Percentiles rank a stretch among this genome's conserved stretches.
phyloP scores from a whole-genome alignment of 345 rosid species.

The Zanthoxylum bungeanum region DNA sequence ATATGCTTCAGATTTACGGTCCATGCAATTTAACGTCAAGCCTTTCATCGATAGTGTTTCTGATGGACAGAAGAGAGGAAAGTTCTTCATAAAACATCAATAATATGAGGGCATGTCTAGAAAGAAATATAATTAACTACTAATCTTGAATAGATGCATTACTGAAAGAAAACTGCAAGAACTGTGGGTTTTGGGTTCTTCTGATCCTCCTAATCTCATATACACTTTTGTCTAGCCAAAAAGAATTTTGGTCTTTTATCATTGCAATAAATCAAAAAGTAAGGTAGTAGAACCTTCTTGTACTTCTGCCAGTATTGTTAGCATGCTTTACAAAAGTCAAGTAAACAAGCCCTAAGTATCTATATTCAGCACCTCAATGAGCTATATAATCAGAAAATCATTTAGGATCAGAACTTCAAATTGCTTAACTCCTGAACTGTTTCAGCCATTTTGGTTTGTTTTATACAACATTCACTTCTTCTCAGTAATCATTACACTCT shows the following conservation, averaged over 20 bases:
- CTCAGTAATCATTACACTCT: not conserved
- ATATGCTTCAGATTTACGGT: conserved; percentile 95
- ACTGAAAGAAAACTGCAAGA: not conserved
- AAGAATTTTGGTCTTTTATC: not conserved
- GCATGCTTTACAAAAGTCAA: not conserved
- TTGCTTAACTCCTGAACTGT: not conserved
- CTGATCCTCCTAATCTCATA: not conserved
- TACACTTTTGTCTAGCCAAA: not conserved
- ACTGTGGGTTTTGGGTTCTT: no score
- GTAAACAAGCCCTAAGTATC: not conserved
- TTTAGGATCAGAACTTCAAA: conserved; percentile 3
- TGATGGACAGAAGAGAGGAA: conserved; percentile 27
- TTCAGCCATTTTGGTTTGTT: not conserved
- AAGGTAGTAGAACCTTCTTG: no score
- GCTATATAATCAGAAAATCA: not conserved
- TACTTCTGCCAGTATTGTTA: not conserved
- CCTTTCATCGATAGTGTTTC: conserved; percentile 99
- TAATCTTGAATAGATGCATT: not conserved
- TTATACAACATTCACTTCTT: not conserved
- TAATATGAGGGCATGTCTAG: not conserved
- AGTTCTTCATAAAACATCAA: not conserved
- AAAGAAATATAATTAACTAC: not conserved
- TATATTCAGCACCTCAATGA: not conserved
- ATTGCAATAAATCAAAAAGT: not conserved
- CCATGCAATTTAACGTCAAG: conserved; percentile 96